phyloP scores from a whole-genome alignment of 345 rosid genomes.

The Combretum micranthum region DNA sequence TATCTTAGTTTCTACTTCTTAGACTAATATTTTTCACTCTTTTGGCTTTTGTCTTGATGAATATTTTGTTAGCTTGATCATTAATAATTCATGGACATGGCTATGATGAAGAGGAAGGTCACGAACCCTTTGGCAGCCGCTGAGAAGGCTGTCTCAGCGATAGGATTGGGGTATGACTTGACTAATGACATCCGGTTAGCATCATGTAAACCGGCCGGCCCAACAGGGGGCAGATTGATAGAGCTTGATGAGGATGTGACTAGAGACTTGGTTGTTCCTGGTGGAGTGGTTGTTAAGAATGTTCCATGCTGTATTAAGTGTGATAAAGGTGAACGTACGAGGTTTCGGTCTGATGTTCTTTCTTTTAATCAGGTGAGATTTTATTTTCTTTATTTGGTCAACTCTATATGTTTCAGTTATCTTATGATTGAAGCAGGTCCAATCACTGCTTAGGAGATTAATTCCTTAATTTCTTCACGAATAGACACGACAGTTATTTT shows the following conservation, averaged over 20 bases:
- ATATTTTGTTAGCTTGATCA: too few relatives aligned
- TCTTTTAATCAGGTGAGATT: constrained; percentile 68
- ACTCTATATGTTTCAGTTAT: neutral
- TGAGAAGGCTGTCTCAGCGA: constrained; percentile 74
- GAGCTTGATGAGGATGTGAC: constrained; percentile 35
- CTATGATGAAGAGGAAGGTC: too few relatives aligned
- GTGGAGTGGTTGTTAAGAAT: constrained; percentile 55
- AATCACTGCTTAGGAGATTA: neutral
- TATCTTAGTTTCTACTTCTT: too few relatives aligned
- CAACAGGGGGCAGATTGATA: constrained; percentile 47
- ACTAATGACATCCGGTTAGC: constrained; percentile 48
- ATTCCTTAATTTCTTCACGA: too few relatives aligned
- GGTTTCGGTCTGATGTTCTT: constrained; percentile 72
- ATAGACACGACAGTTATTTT: too few relatives aligned
- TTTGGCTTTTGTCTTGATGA: too few relatives aligned
- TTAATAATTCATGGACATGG: constrained; percentile 19
- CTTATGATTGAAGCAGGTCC: neutral
- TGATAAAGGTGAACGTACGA: constrained; percentile 90
- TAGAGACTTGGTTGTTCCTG: constrained; percentile 62
- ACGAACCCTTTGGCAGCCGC: constrained; percentile 73
- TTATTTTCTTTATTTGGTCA: neutral
- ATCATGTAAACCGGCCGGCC: constrained; percentile 42
- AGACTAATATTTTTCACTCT: too few relatives aligned
- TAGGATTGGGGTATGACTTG: constrained; percentile 83
- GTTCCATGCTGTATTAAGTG: constrained; percentile 71